Evolutionary conservation across 2,329 filamentous ascomycete species (phyloP), one percentile per base, ranked within the genome.

Genomic region (Cyphellophora attinorum): DNA sequence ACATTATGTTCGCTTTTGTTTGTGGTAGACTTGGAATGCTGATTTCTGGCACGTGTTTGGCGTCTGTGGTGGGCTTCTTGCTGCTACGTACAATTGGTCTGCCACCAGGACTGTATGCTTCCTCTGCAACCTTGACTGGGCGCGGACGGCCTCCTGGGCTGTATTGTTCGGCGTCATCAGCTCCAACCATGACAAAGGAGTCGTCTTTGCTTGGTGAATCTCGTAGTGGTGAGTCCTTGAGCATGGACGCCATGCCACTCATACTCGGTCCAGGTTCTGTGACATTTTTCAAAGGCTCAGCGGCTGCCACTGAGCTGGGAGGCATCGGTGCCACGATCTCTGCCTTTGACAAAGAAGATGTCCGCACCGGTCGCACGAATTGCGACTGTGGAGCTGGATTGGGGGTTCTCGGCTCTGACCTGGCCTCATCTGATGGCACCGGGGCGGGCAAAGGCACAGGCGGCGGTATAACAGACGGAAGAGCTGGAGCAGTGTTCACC

Each of bases 131-230:
- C 11, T 32, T 43, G 17, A 51, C 44, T 12, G 67, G 40, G 8
- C 67, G 59, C 6, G 70, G 70, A 19, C 70, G 57, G 5, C 70
- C 70, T 14, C 70, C 70, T 13, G 70, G 67, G 40, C 68, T 74
- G 40, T 72, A 73, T 25, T 59, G 54, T 27, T 54, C 50, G 5
- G 45, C 41, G 12, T 41, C 41, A 39, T 54, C 56, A 15, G 29
- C 31, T 15, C 39, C 36, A 11, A 37, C 39, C 15, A 41, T 37
- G 17, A 37, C 38, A 28, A 29, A 33, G 13, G 33, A 19, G 10
- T 44, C 43, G 32, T 40, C 36, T 25, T 38, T 38, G 10, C 17
- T 13, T 14, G 30, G 21, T 25, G 21, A 25, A 25, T 25, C 21
- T n/a, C n/a, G n/a, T n/a, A n/a, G n/a, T n/a, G n/a, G n/a, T n/a